phyloP scores from a whole-genome alignment of 2,329 filamentous ascomycete genomes.

The Ceratocystis lukuohia region DNA sequence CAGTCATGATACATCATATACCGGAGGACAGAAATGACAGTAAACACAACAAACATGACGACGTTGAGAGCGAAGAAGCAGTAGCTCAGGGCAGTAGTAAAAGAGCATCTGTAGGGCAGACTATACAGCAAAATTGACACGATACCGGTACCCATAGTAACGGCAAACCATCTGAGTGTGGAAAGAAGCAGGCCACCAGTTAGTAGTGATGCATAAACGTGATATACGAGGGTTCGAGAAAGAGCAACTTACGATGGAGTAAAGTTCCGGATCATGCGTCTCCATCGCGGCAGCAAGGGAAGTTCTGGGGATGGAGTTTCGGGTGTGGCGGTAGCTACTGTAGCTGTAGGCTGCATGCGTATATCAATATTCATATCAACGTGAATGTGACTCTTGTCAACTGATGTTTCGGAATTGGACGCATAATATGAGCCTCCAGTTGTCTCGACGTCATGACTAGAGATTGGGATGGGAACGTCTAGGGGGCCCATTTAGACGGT shows the following conservation, averaged over 20 bases:
- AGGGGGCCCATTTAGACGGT: background rate
- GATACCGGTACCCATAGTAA: slow-evolving; percentile 56
- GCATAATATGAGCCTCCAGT: background rate
- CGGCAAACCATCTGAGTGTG: slow-evolving; percentile 39
- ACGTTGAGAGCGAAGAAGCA: slow-evolving; percentile 48
- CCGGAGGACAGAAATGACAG: slow-evolving; percentile 41
- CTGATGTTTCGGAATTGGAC: background rate
- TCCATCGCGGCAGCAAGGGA: slow-evolving; percentile 26
- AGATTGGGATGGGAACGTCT: background rate
- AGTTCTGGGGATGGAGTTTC: background rate
- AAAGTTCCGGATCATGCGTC: slow-evolving; percentile 38
- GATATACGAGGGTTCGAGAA: background rate
- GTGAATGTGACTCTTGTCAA: background rate
- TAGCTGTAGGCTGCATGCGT: background rate
- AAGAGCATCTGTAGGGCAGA: slow-evolving; percentile 45
- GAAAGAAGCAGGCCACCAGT: background rate
- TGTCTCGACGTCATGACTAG: background rate
- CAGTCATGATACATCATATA: slow-evolving; percentile 54
- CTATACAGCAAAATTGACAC: slow-evolving; percentile 48
- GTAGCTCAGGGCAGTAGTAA: slow-evolving; percentile 46
- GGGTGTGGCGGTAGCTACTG: background rate
- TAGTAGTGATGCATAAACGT: background rate
- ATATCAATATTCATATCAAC: background rate
- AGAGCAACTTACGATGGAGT: slow-evolving; percentile 36
- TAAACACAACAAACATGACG: slow-evolving; percentile 42